Base-by-base conservation (phyloP, 2,329 filamentous ascomycete species). In the Setomelanomma holmii region DNA sequence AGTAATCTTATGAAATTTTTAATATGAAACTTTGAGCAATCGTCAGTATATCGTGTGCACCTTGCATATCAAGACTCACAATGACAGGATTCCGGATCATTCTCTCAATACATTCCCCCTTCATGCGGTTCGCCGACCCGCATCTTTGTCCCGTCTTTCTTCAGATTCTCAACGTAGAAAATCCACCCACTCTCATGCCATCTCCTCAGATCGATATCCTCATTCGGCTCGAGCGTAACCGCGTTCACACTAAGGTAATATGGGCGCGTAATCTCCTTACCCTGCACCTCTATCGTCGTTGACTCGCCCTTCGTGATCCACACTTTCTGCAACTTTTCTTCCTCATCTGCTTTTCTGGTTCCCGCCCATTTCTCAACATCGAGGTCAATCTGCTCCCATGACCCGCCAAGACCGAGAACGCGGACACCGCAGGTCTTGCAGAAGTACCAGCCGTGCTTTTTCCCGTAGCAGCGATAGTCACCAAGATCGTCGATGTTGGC, bases 391-490 rank as follows among this genome's bases (percentile, higher is more conserved):
- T 61, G 47, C 36, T 62, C 58, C 66, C 65, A 71, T 5, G 44
- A 35, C 1, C 59, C 69, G 6, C 49, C 58, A 12, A 79, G 67
- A 4, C 68, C 75, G 60, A 83, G 79, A 47, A 76, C 77, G 3
- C 78, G 64, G 11, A 78, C 75, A 0, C 76, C 80, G 53, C 81
- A 83, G 0, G 53, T 75, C 44, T 72, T 75, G 65, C 80, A 83
- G 55, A 80, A 83, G 51, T 78, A 76, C 68, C 76, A 82, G 46
- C 76, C 74, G 5, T 69, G 60, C 4, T 47, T 53, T 40, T 68
- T 63, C 2, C 61, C 47, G 47, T 65, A 63, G 49, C 72, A 74
- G 4, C 63, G 67, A 50, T 82, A 83, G 48, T 77, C 73, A 16
- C 73, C 75, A 2, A 82, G 61, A 10, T 75, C 75, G 0, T 58